These are phyloP conservation scores for Suillus discolor DNA, from an alignment of 768 basidiomycete species.

Conservation along the genomic window DNA sequence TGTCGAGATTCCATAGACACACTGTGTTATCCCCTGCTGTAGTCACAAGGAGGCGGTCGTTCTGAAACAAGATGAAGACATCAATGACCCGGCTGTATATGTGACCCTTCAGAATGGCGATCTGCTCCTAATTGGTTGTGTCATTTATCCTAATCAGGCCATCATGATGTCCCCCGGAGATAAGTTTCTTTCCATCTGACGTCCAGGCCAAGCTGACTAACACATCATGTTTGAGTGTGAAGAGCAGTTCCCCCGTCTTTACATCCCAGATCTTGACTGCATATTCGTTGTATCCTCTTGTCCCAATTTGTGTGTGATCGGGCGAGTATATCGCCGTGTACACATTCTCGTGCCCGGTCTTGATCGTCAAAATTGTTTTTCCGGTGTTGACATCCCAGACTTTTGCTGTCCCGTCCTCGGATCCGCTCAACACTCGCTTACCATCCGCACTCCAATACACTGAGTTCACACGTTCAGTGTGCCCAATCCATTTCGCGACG, in stretches of 20 bases:
- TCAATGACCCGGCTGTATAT: fast-evolving
- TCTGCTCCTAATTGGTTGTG: not conserved
- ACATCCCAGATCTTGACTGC: not conserved
- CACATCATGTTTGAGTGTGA: not conserved
- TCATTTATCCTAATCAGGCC: not conserved
- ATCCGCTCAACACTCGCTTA: not conserved
- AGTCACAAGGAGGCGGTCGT: not conserved
- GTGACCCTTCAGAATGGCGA: not conserved
- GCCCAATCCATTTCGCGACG: not conserved
- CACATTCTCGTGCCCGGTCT: not conserved
- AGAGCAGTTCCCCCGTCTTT: not conserved
- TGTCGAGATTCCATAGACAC: not conserved
- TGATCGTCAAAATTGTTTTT: not conserved
- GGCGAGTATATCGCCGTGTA: not conserved
- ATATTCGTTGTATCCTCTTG: not conserved
- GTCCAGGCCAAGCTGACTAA: not conserved
- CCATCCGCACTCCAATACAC: not conserved
- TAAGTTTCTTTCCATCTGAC: not conserved
- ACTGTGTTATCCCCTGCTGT: not conserved
- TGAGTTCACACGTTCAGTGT: not conserved
- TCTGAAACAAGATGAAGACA: not conserved
- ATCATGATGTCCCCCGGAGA: not conserved
- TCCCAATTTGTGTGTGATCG: not conserved
- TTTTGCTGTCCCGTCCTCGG: too few relatives aligned
- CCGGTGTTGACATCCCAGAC: not conserved